Conservation (phyloP, 768 basidiomycete genomes). For the Termitomyces sp. region DNA sequence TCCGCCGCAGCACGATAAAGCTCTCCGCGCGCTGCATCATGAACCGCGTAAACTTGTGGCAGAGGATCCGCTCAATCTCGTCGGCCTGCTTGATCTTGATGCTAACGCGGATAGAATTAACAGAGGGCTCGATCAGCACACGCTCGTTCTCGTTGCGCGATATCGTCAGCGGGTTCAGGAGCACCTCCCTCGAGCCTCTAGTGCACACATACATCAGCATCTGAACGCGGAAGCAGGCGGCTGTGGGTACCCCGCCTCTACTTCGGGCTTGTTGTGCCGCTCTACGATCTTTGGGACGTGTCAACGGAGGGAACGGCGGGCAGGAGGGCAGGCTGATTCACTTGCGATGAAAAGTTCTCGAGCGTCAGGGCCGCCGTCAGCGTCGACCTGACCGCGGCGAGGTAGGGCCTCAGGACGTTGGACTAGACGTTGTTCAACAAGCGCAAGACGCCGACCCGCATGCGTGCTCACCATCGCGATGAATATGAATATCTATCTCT, state of each 20-base stretch:
- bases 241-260: slow-evolving; percentile 67
- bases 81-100: slow-evolving; percentile 99
- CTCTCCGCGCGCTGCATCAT: slow-evolving; percentile 99
- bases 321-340: slow-evolving; percentile 21
- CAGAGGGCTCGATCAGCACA: slow-evolving; percentile 93
- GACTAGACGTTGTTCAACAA: slow-evolving; percentile 48
- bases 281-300: slow-evolving; percentile 71
- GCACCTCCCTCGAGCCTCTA: slow-evolving; percentile 89
- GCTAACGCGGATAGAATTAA: slow-evolving; percentile 95
- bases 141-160: slow-evolving; percentile 97
- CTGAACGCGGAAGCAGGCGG: neutral
- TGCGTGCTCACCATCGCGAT: slow-evolving; percentile 44
- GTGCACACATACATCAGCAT: slow-evolving; percentile 5
- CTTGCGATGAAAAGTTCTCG: slow-evolving; percentile 98
- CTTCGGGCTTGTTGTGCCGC: slow-evolving; percentile 95
- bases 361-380: slow-evolving; percentile 96
- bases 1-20: slow-evolving; percentile 93
- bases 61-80: slow-evolving; percentile 95
- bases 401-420: slow-evolving; percentile 92
- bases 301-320: slow-evolving; percentile 8
- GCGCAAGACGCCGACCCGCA: neutral
- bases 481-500: neutral
- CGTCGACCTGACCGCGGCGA: slow-evolving; percentile 92
- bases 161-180: slow-evolving; percentile 90
- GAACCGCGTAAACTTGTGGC: slow-evolving; percentile 97